These are phyloP conservation scores for Diaporthe aspalathi DNA, from an alignment of 2,329 filamentous ascomycete genomes.

Conservation along the genomic window DNA sequence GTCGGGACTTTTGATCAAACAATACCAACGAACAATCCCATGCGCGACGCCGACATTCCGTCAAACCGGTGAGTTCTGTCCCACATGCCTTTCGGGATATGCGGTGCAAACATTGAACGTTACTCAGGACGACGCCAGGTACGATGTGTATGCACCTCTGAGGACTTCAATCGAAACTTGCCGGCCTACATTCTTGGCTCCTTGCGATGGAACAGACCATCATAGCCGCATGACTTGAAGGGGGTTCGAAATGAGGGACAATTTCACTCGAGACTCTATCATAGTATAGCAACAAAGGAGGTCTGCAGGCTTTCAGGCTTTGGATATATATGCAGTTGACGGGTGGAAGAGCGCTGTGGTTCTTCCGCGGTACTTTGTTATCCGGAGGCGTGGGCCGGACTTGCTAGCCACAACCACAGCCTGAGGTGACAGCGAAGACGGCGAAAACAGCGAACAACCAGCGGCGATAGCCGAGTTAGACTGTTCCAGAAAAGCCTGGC, in stretches of 20 bases:
- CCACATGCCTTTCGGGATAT: not conserved
- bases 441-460: not conserved
- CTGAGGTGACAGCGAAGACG: too few relatives aligned
- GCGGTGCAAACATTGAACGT: not conserved
- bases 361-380: too few relatives aligned
- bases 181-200: not conserved
- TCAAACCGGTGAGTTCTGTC: not conserved
- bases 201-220: too few relatives aligned
- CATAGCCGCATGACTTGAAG: not conserved
- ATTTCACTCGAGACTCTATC: too few relatives aligned
- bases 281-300: too few relatives aligned
- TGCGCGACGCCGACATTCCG: constrained; percentile 1
- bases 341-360: not conserved
- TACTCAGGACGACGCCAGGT: not conserved
- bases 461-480: not conserved
- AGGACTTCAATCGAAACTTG: too few relatives aligned
- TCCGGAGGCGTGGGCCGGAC: too few relatives aligned
- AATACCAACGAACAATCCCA: constrained; percentile 24
- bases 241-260: not conserved
- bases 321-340: not conserved
- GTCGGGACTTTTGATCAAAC: constrained; percentile 16
- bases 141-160: too few relatives aligned
- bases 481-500: not conserved
- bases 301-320: too few relatives aligned
- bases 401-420: not conserved